phyloP scores from a whole-genome alignment of 2,329 filamentous ascomycete genomes.

The Fusarium burgessii region DNA sequence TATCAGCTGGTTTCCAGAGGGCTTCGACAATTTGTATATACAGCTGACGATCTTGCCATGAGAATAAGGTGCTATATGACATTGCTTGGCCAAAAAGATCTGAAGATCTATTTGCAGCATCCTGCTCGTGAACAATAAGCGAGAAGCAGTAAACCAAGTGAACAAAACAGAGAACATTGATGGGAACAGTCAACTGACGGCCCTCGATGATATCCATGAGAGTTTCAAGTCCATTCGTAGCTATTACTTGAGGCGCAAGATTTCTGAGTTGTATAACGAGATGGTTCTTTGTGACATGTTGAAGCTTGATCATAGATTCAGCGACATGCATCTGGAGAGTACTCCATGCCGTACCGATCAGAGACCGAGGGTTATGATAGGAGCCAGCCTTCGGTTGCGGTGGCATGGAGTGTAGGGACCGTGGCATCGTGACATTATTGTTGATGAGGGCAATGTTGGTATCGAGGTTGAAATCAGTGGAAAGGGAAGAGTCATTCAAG shows the following conservation, averaged over 20 bases:
- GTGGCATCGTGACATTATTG: conserved; percentile 39
- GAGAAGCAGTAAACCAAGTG: conserved; percentile 65
- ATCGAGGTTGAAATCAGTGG: conserved; percentile 51
- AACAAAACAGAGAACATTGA: conserved; percentile 63
- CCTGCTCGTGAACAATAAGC: conserved; percentile 59
- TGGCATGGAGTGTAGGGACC: conserved; percentile 22
- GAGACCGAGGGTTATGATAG: conserved; percentile 43
- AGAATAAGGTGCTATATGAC: conserved; percentile 57
- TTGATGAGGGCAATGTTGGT: conserved; percentile 55
- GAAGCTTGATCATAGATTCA: conserved; percentile 59
- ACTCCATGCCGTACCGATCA: conserved; percentile 60
- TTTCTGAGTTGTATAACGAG: conserved; percentile 56
- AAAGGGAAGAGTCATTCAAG: conserved; percentile 51
- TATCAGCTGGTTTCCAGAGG: conserved; percentile 62
- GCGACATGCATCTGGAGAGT: conserved; percentile 60
- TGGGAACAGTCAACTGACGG: conserved; percentile 52
- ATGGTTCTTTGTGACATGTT: conserved; percentile 54
- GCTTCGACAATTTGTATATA: conserved; percentile 59
- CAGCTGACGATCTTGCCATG: conserved; percentile 50
- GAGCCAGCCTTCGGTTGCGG: conserved; percentile 45
- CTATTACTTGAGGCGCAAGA: conserved; percentile 56
- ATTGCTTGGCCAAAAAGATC: conserved; percentile 62
- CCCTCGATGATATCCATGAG: conserved; percentile 57
- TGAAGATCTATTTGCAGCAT: conserved; percentile 51
- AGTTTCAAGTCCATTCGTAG: conserved; percentile 56